These are phyloP conservation scores for Colletotrichum somersetense DNA, from an alignment of 2,329 filamentous ascomycete species.

Conservation along the genomic window DNA sequence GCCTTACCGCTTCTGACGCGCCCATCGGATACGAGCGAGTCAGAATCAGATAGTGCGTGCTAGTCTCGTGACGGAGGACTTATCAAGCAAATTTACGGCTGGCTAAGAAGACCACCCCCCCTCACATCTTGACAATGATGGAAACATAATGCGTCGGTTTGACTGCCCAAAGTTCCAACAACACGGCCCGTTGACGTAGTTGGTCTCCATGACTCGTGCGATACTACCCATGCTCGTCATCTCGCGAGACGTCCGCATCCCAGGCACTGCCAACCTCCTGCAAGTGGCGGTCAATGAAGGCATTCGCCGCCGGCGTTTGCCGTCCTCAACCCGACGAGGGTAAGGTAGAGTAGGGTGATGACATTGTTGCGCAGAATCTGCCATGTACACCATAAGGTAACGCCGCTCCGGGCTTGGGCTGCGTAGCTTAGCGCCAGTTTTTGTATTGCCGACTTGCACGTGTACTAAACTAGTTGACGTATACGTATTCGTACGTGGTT, in stretches of 20 bases:
- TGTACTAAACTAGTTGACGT: neutral
- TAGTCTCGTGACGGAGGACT: conserved; percentile 27
- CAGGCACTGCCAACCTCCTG: conserved; percentile 21
- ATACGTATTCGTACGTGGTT: neutral
- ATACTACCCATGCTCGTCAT: conserved; percentile 31
- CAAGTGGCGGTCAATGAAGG: conserved; percentile 36
- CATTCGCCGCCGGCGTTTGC: conserved; percentile 7
- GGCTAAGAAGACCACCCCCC: conserved; percentile 8
- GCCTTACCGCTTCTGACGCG: conserved; percentile 33
- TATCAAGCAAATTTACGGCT: conserved; percentile 19
- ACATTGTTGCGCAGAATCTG: conserved; percentile 4
- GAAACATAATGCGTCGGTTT: conserved; percentile 24
- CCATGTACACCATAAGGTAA: conserved; percentile 10
- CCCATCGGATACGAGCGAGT: conserved; percentile 40
- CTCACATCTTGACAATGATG: conserved; percentile 17
- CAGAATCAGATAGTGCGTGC: conserved; percentile 28
- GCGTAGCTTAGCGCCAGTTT: neutral
- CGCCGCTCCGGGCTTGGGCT: conserved; percentile 6
- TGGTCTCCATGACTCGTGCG: conserved; percentile 35
- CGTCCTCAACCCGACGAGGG: conserved; percentile 12
- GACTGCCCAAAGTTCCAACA: neutral
- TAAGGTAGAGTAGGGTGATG: neutral
- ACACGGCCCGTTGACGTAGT: conserved; percentile 32
- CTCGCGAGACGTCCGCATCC: conserved; percentile 11
- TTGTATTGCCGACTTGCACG: conserved; percentile 2